Evolutionary conservation across 768 basidiomycete species (phyloP).

Genomic region (Termitomyces sp.): DNA sequence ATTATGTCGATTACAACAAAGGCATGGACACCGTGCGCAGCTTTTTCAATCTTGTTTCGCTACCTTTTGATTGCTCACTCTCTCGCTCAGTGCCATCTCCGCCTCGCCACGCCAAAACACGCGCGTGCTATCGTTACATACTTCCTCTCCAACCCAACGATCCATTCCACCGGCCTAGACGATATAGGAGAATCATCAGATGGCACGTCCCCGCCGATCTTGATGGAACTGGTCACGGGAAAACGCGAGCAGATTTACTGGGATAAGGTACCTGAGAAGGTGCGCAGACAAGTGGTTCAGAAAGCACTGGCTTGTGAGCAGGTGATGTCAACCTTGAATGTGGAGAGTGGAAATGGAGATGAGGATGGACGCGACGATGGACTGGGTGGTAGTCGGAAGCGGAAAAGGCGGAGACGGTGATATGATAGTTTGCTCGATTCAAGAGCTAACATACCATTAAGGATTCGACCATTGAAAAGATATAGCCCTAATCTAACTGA

Average conservation of each 20-base stretch:
- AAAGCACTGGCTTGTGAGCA: slow-evolving; percentile 12
- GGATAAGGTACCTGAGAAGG: slow-evolving; percentile 74
- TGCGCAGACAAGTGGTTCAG: slow-evolving; percentile 46
- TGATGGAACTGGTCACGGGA: slow-evolving; percentile 53
- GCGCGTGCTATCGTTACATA: slow-evolving; percentile 37
- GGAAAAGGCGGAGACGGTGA: slow-evolving; percentile 10
- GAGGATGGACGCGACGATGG: background rate
- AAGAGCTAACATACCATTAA: background rate
- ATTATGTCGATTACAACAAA: slow-evolving; percentile 79
- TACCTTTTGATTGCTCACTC: background rate
- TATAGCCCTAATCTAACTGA: too few species aligned
- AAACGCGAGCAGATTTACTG: slow-evolving; percentile 70
- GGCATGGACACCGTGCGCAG: slow-evolving; percentile 63
- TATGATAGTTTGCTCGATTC: too few species aligned
- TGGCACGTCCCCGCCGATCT: slow-evolving; percentile 21
- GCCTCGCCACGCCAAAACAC: slow-evolving; percentile 48
- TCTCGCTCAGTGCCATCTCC: slow-evolving; percentile 63
- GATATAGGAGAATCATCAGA: slow-evolving; percentile 28
- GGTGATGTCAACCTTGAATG: background rate
- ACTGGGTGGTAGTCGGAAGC: background rate
- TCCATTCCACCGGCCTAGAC: slow-evolving; percentile 53
- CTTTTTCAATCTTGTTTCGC: background rate
- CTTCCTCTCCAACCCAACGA: slow-evolving; percentile 30
- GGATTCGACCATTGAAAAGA: too few species aligned
- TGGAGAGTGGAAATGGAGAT: background rate